phyloP scores from a whole-genome alignment of 2,329 filamentous ascomycete species.

The Colletotrichum gigasporum region DNA sequence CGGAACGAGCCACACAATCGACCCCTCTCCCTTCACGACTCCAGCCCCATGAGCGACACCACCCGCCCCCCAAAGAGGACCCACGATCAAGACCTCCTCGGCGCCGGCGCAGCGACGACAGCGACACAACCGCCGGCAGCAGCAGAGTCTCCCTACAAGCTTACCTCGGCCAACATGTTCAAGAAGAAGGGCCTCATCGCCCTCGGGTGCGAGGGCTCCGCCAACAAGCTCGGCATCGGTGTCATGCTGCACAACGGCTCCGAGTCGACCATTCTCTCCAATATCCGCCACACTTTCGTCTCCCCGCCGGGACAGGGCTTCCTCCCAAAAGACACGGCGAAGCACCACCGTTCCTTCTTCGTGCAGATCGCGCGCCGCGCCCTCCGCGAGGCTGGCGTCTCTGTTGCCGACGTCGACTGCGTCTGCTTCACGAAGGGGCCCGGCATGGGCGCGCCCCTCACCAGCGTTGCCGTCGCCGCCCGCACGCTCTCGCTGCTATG shows the following conservation, averaged over 20 bases:
- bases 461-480: slow-evolving; percentile 86
- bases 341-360: slow-evolving; percentile 89
- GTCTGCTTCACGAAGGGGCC: slow-evolving; percentile 96
- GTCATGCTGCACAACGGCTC: slow-evolving; percentile 79
- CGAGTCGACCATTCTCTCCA: slow-evolving; percentile 80
- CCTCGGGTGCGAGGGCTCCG: slow-evolving; percentile 83
- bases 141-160: slow-evolving; percentile 23
- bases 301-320: slow-evolving; percentile 94
- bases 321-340: slow-evolving; percentile 94
- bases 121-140: background rate
- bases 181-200: slow-evolving; percentile 56
- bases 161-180: slow-evolving; percentile 35
- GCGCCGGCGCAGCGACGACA: background rate
- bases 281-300: slow-evolving; percentile 92
- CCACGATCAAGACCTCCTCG: slow-evolving; percentile 21
- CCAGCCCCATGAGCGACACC: slow-evolving; percentile 21
- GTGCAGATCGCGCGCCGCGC: slow-evolving; percentile 82
- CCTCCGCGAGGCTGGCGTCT: slow-evolving; percentile 73
- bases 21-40: background rate
- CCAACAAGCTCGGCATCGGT: slow-evolving; percentile 97
- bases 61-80: slow-evolving; percentile 15
- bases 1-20: background rate
- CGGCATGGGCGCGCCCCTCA: slow-evolving; percentile 94
- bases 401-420: slow-evolving; percentile 78
- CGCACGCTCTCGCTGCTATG: slow-evolving; percentile 85